Evolutionary conservation across 768 basidiomycete genomes (phyloP).

Genomic region (Ramaria rubella): DNA sequence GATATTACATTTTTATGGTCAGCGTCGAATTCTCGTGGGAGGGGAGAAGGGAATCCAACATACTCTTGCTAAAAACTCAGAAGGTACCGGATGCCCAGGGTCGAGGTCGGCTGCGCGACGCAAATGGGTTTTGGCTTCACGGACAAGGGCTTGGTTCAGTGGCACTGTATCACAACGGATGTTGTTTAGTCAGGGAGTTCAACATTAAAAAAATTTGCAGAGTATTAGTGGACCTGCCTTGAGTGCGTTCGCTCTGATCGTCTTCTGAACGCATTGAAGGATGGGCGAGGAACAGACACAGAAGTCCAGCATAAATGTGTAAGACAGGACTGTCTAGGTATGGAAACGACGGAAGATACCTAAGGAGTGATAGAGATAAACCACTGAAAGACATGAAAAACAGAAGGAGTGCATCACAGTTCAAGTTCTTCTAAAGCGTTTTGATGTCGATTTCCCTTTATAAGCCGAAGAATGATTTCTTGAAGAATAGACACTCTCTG

Average conservation of each 20-base stretch:
- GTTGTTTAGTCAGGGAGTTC: neutral
- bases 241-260: neutral
- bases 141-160: neutral
- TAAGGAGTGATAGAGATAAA: conserved; percentile 22
- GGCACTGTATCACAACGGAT: neutral
- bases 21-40: neutral
- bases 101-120: conserved; percentile 34
- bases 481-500: conserved; percentile 72
- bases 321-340: conserved; percentile 76
- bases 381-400: conserved; percentile 7
- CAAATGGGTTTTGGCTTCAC: neutral
- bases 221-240: neutral
- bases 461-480: conserved; percentile 66
- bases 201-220: neutral
- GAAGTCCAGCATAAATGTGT: conserved; percentile 77
- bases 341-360: conserved; percentile 83
- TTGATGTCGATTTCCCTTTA: conserved; percentile 47
- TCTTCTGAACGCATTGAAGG: conserved; percentile 8
- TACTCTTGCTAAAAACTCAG: conserved; percentile 51
- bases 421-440: conserved; percentile 83
- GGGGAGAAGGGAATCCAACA: conserved; percentile 18
- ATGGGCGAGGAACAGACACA: conserved; percentile 43
- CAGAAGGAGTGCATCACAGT: conserved; percentile 51
- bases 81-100: conserved; percentile 46
- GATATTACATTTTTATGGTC: neutral